A percentile compares a stretch with the other conserved stretches of the same genome.
Evolutionary conservation across 495 filamentous ascomycete genomes (phyloP).

Genomic region (Neurospora cerealis): DNA sequence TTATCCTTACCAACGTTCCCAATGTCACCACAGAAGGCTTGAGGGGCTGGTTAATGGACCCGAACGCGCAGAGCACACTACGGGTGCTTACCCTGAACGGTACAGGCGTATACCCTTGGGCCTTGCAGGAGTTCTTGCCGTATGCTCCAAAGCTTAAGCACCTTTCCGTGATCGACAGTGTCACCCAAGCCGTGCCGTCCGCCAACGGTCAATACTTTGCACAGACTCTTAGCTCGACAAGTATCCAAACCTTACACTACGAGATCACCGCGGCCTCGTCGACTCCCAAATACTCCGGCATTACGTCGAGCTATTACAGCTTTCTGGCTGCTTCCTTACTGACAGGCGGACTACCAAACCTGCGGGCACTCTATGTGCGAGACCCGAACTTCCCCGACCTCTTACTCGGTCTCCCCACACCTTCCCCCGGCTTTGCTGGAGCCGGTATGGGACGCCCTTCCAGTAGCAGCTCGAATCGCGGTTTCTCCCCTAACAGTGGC

Average conservation of each 20-base stretch:
- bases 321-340: slow-evolving; percentile 79
- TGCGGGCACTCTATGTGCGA: slow-evolving; percentile 73
- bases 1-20: slow-evolving; percentile 58
- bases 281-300: slow-evolving; percentile 45
- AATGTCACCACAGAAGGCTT: slow-evolving; percentile 63
- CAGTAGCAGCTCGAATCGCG: slow-evolving; percentile 18
- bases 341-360: slow-evolving; percentile 58
- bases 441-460: slow-evolving; percentile 26
- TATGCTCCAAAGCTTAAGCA: slow-evolving; percentile 49
- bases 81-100: slow-evolving; percentile 51
- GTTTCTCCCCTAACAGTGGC: slow-evolving; percentile 1
- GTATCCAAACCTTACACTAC: slow-evolving; percentile 62
- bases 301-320: slow-evolving; percentile 64
- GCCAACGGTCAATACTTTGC: slow-evolving; percentile 35
- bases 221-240: slow-evolving; percentile 54
- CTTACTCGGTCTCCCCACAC: slow-evolving; percentile 56
- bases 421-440: slow-evolving; percentile 40
- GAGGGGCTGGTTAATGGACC: slow-evolving; percentile 44
- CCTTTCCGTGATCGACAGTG: slow-evolving; percentile 57
- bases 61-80: slow-evolving; percentile 42
- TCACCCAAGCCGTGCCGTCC: slow-evolving; percentile 55
- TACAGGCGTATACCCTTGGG: slow-evolving; percentile 55
- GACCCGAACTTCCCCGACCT: slow-evolving; percentile 68
- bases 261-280: slow-evolving; percentile 61
- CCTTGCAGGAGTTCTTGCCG: slow-evolving; percentile 54